Evolutionary conservation across 495 filamentous ascomycete genomes (phyloP).

Genomic region (Aspergillus incahuasiensis): DNA sequence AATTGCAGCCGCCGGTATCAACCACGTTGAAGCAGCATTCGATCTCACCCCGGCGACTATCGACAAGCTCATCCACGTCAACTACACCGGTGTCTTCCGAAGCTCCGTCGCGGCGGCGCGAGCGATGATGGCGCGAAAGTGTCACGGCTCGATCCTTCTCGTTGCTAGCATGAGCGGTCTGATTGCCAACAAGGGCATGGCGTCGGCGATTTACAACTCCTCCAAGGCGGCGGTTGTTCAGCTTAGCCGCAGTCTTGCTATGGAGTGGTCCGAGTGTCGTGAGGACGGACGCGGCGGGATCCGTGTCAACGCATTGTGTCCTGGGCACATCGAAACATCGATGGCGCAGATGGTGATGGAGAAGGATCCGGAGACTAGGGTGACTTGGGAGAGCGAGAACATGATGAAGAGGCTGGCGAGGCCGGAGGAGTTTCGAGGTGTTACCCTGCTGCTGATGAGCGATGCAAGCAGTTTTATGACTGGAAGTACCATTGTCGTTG

Average conservation of each 20-base stretch:
- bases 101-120: constrained; percentile 61
- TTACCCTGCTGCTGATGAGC: constrained; percentile 49
- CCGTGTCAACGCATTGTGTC: constrained; percentile 36
- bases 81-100: constrained; percentile 63
- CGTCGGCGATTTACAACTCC: constrained; percentile 56
- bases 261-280: constrained; percentile 50
- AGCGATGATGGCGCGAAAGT: constrained; percentile 50
- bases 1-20: not conserved
- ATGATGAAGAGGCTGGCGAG: constrained; percentile 54
- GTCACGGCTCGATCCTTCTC: constrained; percentile 56
- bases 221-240: constrained; percentile 61
- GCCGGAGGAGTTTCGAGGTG: constrained; percentile 55
- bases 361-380: constrained; percentile 45
- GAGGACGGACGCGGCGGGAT: constrained; percentile 11
- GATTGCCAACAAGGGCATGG: constrained; percentile 59
- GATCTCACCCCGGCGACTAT: not conserved
- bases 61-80: constrained; percentile 40
- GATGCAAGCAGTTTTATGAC: constrained; percentile 61
- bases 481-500: constrained; percentile 46
- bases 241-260: constrained; percentile 54
- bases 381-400: constrained; percentile 53
- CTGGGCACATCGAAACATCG: constrained; percentile 57
- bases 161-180: constrained; percentile 73
- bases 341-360: constrained; percentile 56
- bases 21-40: constrained; percentile 2